Evolutionary conservation across 148 eudicot genomes (phyloP).

Genomic region (Rheum nobile): DNA sequence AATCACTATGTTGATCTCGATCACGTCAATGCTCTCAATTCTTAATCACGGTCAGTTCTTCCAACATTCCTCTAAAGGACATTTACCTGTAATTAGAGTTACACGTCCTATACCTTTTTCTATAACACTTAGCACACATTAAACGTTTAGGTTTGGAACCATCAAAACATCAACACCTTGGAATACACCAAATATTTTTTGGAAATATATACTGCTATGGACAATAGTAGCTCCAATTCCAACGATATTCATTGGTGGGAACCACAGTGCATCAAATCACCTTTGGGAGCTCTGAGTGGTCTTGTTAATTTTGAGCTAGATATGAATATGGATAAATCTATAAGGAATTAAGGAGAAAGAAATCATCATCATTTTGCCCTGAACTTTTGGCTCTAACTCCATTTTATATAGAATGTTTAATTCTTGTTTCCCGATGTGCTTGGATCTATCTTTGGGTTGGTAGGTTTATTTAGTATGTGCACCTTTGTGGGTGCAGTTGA

Average conservation of each 20-base stretch:
- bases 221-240: constrained; percentile 84
- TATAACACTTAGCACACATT: too few relatives aligned
- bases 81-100: too few relatives aligned
- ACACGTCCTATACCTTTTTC: too few relatives aligned
- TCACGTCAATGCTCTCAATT: too few relatives aligned
- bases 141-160: too few relatives aligned
- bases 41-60: too few relatives aligned
- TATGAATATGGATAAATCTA: background rate
- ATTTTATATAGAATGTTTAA: background rate
- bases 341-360: background rate
- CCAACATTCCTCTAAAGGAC: too few relatives aligned
- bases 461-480: background rate
- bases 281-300: constrained; percentile 92
- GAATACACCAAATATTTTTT: constrained; percentile 81
- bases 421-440: background rate
- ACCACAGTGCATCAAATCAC: constrained; percentile 95
- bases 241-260: constrained; percentile 93
- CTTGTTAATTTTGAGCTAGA: background rate
- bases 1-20: too few relatives aligned
- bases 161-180: too few relatives aligned
- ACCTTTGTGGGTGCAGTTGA: background rate
- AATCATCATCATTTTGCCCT: background rate
- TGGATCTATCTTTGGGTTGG: background rate
- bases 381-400: background rate
- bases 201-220: constrained; percentile 98